These are phyloP conservation scores for Rhizopogon vesiculosus DNA, from an alignment of 768 basidiomycete genomes.

Conservation along the genomic window DNA sequence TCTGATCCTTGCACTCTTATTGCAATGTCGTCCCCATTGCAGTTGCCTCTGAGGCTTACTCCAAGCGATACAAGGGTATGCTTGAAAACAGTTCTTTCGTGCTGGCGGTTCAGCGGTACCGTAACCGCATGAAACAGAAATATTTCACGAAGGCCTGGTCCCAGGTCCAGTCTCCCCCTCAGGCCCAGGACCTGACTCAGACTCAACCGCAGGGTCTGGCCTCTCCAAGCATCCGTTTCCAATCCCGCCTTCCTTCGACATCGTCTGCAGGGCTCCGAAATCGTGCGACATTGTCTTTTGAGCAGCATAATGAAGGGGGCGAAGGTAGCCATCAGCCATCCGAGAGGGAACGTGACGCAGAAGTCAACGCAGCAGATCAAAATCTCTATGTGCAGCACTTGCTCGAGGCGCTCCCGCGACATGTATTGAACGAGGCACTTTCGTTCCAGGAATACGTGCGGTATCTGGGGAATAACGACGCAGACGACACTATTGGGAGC, in stretches of 20 bases:
- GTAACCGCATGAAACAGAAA: slow-evolving; percentile 19
- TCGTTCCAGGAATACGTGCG: slow-evolving; percentile 39
- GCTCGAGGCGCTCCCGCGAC: slow-evolving; percentile 34
- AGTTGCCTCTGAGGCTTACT: slow-evolving; percentile 68
- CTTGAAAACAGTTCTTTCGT: slow-evolving; percentile 43
- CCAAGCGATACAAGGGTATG: slow-evolving; percentile 56
- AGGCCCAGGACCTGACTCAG: slow-evolving; percentile 4
- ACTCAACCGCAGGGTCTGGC: neutral
- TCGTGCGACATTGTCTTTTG: neutral
- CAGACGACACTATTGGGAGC: neutral
- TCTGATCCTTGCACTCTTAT: neutral
- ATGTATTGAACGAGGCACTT: slow-evolving; percentile 32
- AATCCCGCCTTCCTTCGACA: neutral
- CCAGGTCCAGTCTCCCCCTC: neutral
- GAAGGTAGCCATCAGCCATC: neutral
- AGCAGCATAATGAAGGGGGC: neutral
- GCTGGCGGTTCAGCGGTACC: slow-evolving; percentile 42
- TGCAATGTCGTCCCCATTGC: neutral
- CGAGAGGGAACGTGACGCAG: neutral
- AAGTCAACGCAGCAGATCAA: neutral
- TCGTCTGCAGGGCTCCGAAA: neutral
- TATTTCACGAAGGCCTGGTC: slow-evolving; percentile 9
- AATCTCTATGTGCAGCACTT: slow-evolving; percentile 18
- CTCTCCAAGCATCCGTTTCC: slow-evolving; percentile 3
- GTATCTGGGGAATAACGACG: slow-evolving; percentile 16